Evolutionary conservation across 768 basidiomycete genomes (phyloP).

Genomic region (Dendrothele bispora): DNA sequence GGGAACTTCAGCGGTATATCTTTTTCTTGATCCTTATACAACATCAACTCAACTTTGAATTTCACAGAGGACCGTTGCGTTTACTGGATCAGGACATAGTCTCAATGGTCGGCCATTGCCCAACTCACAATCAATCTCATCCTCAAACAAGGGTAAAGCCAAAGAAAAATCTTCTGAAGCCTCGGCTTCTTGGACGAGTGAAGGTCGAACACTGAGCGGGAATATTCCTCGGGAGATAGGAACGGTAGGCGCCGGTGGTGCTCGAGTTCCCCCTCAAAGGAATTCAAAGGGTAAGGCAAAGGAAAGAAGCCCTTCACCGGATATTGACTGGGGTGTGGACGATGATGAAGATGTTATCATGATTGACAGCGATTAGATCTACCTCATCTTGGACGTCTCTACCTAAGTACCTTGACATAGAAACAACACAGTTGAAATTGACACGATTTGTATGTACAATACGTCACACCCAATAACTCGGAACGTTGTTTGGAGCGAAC

Average conservation of each 20-base stretch:
- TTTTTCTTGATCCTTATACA: slow-evolving; percentile 1
- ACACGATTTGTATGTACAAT: too few species aligned
- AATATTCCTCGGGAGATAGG: slow-evolving; percentile 37
- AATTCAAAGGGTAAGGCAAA: slow-evolving; percentile 33
- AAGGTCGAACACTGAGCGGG: slow-evolving; percentile 53
- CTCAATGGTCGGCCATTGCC: slow-evolving; percentile 53
- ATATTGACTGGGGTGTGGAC: slow-evolving; percentile 72
- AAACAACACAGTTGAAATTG: too few species aligned
- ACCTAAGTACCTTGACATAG: too few species aligned
- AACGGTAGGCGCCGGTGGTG: slow-evolving; percentile 56
- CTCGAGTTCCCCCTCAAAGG: slow-evolving; percentile 47
- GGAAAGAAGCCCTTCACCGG: slow-evolving; percentile 66
- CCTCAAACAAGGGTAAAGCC: slow-evolving; percentile 50
- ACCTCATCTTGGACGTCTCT: too few species aligned
- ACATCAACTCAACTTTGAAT: neutral
- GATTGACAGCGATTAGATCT: slow-evolving; percentile 81
- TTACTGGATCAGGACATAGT: slow-evolving; percentile 67
- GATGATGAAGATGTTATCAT: slow-evolving; percentile 81
- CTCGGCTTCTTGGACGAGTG: slow-evolving; percentile 37
- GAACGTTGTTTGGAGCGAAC: too few species aligned
- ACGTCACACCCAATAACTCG: too few species aligned
- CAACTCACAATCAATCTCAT: slow-evolving; percentile 21
- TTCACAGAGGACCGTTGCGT: slow-evolving; percentile 43
- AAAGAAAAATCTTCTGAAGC: slow-evolving; percentile 43
- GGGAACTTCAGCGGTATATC: slow-evolving; percentile 30